Base-by-base conservation (phyloP, 805 yeast genomes). In the Lipomyces oligophaga region DNA sequence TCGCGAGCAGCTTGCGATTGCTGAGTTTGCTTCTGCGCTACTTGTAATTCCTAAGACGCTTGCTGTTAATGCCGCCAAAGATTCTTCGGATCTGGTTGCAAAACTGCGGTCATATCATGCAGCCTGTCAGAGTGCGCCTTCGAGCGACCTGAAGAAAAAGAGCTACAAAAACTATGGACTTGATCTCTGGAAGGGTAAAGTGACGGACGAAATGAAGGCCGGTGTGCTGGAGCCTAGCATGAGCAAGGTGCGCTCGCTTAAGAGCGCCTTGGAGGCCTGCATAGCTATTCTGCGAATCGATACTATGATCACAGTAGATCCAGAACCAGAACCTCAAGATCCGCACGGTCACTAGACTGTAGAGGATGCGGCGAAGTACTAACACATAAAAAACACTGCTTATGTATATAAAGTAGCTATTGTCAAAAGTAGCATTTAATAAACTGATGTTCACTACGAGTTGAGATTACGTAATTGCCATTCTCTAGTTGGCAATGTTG, bases 41-140 rank as follows among this genome's bases (percentile, higher is more conserved):
- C 75, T 93, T 47, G 77, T 88, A 16, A 90, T 93, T 58, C 99
- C 99, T 66, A 93, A 90, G 76, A 93, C 97, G 1, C 71, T 93
- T 60, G 97, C 97, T 1, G 88, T 85, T 28, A 93, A 93, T 64
- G 98, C 98, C 6, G 99, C 97, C 34, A 93, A 90, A 68, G 99
- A 93, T 68, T 81, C 97, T 0, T 80, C 90, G 26, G 99, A 94
- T 55, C 77, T 93, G 58, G 87, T 93, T 55, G 95, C 98, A 49
- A 93, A 89, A 69, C 75, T 93, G 61, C 82, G 99, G 68, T 84
- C 97, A 1, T 90, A 90, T 66, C 99, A 93, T 65, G 89, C 97
- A 13, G 95, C 96, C 1, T 78, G 95, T 39, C 98, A 93, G 70
- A 75, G 79, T 52, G 95, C 96, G 3, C 74, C 81, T 49, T 80